A percentile compares a stretch with the other conserved stretches of the same genome.
Evolutionary conservation across 2,329 filamentous ascomycete genomes (phyloP).

Genomic region (Apiospora pterosperma): DNA sequence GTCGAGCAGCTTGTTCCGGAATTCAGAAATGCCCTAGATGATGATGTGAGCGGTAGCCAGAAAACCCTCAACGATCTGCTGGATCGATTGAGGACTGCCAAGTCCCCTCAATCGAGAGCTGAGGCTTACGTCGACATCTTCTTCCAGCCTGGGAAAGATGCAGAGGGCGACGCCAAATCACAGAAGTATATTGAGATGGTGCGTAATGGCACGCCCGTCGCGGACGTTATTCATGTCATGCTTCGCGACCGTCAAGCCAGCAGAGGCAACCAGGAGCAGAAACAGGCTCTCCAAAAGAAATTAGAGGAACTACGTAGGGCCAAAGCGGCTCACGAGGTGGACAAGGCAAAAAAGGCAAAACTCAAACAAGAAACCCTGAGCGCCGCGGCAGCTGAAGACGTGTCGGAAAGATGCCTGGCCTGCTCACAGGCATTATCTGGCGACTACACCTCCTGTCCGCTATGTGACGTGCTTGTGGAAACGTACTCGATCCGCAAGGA

Average conservation of each 20-base stretch:
- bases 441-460: slow-evolving; percentile 38
- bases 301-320: slow-evolving; percentile 46
- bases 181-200: slow-evolving; percentile 39
- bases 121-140: slow-evolving; percentile 39
- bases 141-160: slow-evolving; percentile 35
- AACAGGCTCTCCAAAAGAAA: slow-evolving; percentile 31
- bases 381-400: slow-evolving; percentile 28
- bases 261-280: slow-evolving; percentile 30
- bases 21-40: slow-evolving; percentile 20
- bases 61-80: slow-evolving; percentile 27
- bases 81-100: slow-evolving; percentile 28
- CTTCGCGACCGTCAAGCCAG: slow-evolving; percentile 28
- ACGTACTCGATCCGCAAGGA: slow-evolving; percentile 32
- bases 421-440: slow-evolving; percentile 33
- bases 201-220: slow-evolving; percentile 22
- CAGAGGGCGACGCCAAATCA: slow-evolving; percentile 22
- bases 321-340: slow-evolving; percentile 37
- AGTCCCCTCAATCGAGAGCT: slow-evolving; percentile 29
- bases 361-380: slow-evolving; percentile 39
- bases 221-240: slow-evolving; percentile 27
- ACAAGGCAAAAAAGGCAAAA: slow-evolving; percentile 27
- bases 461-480: slow-evolving; percentile 40
- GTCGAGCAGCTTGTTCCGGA: slow-evolving; percentile 22
- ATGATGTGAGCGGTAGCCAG: slow-evolving; percentile 16
- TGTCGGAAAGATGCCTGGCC: slow-evolving; percentile 35